These are phyloP conservation scores for Corrigiola litoralis DNA, from an alignment of 179 eudicot genomes.

Conservation along the genomic window DNA sequence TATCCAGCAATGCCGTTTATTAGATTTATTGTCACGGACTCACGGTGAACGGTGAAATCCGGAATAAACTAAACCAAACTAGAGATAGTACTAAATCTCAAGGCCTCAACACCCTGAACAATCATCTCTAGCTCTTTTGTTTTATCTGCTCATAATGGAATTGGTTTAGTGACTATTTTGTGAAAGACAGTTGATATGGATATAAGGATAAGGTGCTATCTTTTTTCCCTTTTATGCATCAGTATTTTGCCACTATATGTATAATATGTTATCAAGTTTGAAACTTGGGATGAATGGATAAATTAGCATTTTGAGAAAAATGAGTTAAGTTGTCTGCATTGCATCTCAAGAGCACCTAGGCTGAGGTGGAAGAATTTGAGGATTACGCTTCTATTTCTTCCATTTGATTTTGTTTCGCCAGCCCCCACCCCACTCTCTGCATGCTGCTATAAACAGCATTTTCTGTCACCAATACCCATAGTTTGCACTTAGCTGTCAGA, in stretches of 20 bases:
- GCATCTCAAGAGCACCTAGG: too few relatives aligned
- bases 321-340: neutral
- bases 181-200: constrained; percentile 2
- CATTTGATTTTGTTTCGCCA: neutral
- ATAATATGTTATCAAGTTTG: constrained; percentile 3
- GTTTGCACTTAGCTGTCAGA: neutral
- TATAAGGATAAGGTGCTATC: constrained; percentile 2
- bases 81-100: neutral
- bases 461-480: neutral
- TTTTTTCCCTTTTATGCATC: constrained; percentile 7
- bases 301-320: neutral
- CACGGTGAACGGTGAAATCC: neutral
- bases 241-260: neutral
- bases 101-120: constrained; percentile 2
- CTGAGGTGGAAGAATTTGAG: neutral
- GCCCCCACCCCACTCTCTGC: neutral
- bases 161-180: neutral
- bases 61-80: neutral
- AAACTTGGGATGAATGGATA: neutral
- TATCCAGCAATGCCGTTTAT: neutral
- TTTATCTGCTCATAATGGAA: neutral
- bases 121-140: neutral
- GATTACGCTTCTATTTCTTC: neutral
- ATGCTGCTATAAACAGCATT: constrained; percentile 3
- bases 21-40: neutral